A percentile compares a stretch with the other conserved stretches of the same genome.
Evolutionary conservation across 345 rosid genomes (phyloP).

Genomic region (Euclidium syriacum): DNA sequence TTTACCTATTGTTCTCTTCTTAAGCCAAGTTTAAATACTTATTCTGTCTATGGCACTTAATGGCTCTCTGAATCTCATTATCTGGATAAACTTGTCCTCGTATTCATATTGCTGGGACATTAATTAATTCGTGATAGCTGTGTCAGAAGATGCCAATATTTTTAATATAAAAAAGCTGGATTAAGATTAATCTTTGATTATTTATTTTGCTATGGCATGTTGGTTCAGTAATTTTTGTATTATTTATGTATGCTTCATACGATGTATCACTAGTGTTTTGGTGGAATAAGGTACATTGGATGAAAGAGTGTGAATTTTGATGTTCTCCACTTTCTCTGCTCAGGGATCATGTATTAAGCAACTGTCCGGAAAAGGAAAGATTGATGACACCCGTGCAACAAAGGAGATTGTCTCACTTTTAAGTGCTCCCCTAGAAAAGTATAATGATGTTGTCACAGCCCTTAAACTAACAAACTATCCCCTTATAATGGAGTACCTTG

Average conservation of each 20-base stretch:
- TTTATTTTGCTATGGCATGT: neutral
- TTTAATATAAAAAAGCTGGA: neutral
- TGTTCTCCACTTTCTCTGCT: slow-evolving; percentile 18
- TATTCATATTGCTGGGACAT: slow-evolving; percentile 5
- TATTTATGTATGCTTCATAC: slow-evolving; percentile 5
- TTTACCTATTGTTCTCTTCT: neutral
- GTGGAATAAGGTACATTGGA: slow-evolving; percentile 9
- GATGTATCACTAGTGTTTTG: neutral
- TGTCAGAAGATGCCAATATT: neutral
- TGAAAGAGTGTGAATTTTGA: slow-evolving; percentile 17
- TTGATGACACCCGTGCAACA: slow-evolving; percentile 75
- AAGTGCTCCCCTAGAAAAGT: slow-evolving; percentile 96
- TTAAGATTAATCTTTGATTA: neutral
- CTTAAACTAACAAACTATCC: slow-evolving; percentile 92
- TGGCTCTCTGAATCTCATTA: neutral
- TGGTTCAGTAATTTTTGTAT: neutral
- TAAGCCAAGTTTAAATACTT: slow-evolving; percentile 9
- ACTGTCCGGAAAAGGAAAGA: slow-evolving; percentile 68
- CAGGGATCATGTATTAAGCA: slow-evolving; percentile 96
- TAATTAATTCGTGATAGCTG: neutral
- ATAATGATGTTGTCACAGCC: slow-evolving; percentile 84
- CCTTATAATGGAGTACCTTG: slow-evolving; percentile 80
- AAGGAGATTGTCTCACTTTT: slow-evolving; percentile 93
- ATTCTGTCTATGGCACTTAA: neutral
- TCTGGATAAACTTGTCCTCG: neutral